Evolutionary conservation across 495 filamentous ascomycete species (phyloP), one percentile per base, ranked within the genome.

Genomic region (Lepidopterella palustris): DNA sequence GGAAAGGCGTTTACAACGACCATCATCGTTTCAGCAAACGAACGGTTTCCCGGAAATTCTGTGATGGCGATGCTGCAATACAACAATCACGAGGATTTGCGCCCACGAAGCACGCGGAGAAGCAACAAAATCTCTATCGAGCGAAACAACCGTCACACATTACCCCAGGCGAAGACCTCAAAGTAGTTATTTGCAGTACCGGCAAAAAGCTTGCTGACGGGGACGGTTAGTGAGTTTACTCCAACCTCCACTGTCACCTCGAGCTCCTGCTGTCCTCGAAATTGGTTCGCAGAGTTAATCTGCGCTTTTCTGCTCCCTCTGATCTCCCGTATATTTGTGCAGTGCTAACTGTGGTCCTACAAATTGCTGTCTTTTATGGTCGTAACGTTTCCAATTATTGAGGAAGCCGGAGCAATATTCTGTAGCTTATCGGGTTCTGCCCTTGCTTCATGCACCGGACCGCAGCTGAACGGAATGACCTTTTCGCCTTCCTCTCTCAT

Each of bases 401-500:
- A 27, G 25, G 57, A 59, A 57, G 57, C 53, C 50, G 56, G 57
- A 26, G 29, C 1, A 50, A 48, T 13, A 31, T 21, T 26, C 18
- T 35, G 42, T 28, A 25, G 39, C 25, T 20, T 27, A 28, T 50
- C 48, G 53, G 53, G n/a, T 23, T 8, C 1, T 32, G 32, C 58
- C 63, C 59, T 65, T 65, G 55, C 58, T 58, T 61, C 58, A 51
- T 59, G 55, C 53, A 65, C 49, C 29, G 47, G 11, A 47, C 48
- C 48, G 27, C 21, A 25, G 35, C 61, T 23, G 50, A 20, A 40
- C n/a, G 31, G 27, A 20, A 21, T 25, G 26, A 15, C 26, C 25
- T 5, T 31, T 45, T 62, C n/a, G 53, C 8, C 13, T 45, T 27
- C 47, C 18, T 42, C 18, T 42, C 13, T 26, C 47, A 15, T 50